Evolutionary conservation across 257 asterid species (phyloP).

Genomic region (Solanum clarkiae): DNA sequence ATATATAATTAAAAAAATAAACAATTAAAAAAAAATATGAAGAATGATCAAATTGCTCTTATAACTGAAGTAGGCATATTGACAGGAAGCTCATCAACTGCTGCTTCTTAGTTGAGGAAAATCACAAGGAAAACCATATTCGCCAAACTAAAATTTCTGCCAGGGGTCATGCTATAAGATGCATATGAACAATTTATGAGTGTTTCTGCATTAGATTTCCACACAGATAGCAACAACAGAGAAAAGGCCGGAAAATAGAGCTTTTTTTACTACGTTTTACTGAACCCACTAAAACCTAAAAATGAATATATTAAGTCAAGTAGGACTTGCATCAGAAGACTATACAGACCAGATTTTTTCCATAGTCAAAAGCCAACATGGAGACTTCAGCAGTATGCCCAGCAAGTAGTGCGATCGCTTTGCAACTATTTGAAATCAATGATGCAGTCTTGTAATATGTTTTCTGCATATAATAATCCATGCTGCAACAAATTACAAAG

Average conservation of each 20-base stretch:
- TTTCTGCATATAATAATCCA: conserved; percentile 97
- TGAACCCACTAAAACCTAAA: neutral
- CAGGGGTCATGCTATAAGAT: neutral
- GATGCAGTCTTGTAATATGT: conserved; percentile 95
- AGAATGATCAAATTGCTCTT: too few species aligned
- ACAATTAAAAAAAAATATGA: too few species aligned
- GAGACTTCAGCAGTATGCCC: conserved; percentile 94
- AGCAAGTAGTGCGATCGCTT: conserved; percentile 84
- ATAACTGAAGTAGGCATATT: too few species aligned
- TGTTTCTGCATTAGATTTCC: neutral
- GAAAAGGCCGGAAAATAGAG: neutral
- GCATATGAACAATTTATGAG: neutral
- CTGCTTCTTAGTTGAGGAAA: neutral
- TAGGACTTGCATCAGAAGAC: neutral
- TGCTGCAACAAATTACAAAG: conserved; percentile 18
- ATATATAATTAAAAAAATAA: too few species aligned
- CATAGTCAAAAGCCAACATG: conserved; percentile 76
- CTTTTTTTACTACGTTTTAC: neutral
- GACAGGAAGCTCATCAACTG: too few species aligned
- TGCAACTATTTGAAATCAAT: conserved; percentile 88
- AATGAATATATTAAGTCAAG: neutral
- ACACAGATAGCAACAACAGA: neutral
- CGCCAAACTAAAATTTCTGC: neutral
- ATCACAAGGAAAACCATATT: neutral
- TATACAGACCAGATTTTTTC: conserved; percentile 73